phyloP scores from a whole-genome alignment of 2,329 filamentous ascomycete species.

The Fusarium sp. region DNA sequence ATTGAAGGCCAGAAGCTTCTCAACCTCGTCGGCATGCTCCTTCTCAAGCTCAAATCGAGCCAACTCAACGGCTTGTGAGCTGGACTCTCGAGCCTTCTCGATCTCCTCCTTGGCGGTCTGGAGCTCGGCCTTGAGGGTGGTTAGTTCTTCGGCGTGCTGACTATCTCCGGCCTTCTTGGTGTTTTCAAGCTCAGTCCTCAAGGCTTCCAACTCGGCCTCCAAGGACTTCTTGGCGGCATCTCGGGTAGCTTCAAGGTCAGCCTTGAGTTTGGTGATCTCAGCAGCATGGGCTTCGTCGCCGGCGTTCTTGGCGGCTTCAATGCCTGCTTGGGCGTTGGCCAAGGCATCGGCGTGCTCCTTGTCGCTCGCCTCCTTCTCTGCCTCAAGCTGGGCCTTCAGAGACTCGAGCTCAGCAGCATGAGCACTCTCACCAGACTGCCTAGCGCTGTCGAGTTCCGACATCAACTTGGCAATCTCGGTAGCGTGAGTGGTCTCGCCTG shows the following conservation, averaged over 20 bases:
- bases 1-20: slow-evolving; percentile 60
- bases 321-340: slow-evolving; percentile 51
- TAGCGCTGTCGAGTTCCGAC: slow-evolving; percentile 51
- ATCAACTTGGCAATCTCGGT: slow-evolving; percentile 49
- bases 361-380: slow-evolving; percentile 58
- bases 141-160: slow-evolving; percentile 53
- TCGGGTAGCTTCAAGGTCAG: slow-evolving; percentile 50
- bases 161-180: slow-evolving; percentile 57
- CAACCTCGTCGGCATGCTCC: slow-evolving; percentile 62
- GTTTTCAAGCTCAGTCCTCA: slow-evolving; percentile 59
- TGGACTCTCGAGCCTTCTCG: slow-evolving; percentile 59
- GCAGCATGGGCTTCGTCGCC: slow-evolving; percentile 50
- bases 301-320: slow-evolving; percentile 50
- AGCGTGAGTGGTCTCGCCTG: slow-evolving; percentile 46
- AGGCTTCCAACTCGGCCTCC: slow-evolving; percentile 55
- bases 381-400: slow-evolving; percentile 59
- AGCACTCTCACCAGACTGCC: slow-evolving; percentile 50
- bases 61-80: slow-evolving; percentile 61
- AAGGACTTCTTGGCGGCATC: slow-evolving; percentile 52
- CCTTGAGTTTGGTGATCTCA: slow-evolving; percentile 51
- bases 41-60: slow-evolving; percentile 61
- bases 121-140: slow-evolving; percentile 51
- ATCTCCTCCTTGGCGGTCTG: slow-evolving; percentile 55
- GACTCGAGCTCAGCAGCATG: slow-evolving; percentile 55
- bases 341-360: slow-evolving; percentile 51